Evolutionary conservation across 129 eudicot genomes (phyloP), one percentile per base, ranked within the genome.

Genomic region (Centaurea solstitialis): DNA sequence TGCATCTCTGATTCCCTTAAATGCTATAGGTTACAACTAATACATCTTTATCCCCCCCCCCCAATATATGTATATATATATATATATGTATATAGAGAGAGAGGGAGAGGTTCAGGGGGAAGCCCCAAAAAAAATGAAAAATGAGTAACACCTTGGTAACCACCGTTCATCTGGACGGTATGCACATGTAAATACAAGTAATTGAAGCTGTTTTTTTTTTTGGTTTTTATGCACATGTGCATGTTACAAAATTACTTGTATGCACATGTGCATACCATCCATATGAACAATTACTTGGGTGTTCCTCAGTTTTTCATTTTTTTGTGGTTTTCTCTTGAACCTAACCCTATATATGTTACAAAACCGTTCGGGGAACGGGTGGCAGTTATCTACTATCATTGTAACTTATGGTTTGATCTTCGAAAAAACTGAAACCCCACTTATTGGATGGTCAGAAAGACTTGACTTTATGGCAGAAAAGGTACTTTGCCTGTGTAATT

Each of bases 381-480:
- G 62, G 62, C 62, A 50, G 62, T 50, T 50, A 50, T 7, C 62
- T 50, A 15, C 62, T 15, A 50, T 50, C 62, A 1, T 50, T 15
- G 62, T 50, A 50, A 17, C 21, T 47, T 35, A 20, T n/a, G 76
- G 70, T 70, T 69, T 50, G 37, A 50, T 69, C 68, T 50, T 70
- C 37, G 22, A 61, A 71, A 53, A 69, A 53, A 33, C 5, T 23
- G 22, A 38, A 11, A 61, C 62, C 7, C 53, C 12, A 62, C 11
- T 64, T 65, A 73, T 80, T 80, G 73, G 74, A 81, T 43, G 68
- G 74, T 66, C 74, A 21, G 7, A 35, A 39, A 39, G 71, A 57
- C 66, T 50, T 76, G 17, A 13, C 76, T 75, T 50, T 33, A 78
- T 50, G 76, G 70, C 47, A 50, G 53, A 50, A 9, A 53, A 57